A percentile compares a stretch with the other conserved stretches of the same genome.
phyloP scores from a whole-genome alignment of 2,329 filamentous ascomycete species.

The Metarhizium album region DNA sequence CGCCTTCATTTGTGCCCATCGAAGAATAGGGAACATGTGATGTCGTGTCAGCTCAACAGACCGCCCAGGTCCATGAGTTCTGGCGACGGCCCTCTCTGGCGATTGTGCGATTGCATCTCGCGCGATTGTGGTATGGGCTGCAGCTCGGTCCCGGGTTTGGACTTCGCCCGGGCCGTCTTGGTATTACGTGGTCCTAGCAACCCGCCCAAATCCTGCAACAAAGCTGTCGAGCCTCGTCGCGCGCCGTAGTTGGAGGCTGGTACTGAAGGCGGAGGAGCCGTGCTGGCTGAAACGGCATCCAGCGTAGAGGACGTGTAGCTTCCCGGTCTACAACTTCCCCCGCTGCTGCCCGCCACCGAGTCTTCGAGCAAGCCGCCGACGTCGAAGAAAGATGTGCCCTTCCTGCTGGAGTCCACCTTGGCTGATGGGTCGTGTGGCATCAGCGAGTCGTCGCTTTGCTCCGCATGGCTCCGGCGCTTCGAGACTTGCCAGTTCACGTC shows the following conservation, averaged over 20 bases:
- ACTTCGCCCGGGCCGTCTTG: slow-evolving; percentile 19
- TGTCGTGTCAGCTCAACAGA: slow-evolving; percentile 21
- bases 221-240: slow-evolving; percentile 42
- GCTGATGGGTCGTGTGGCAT: slow-evolving; percentile 24
- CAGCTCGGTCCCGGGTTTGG: slow-evolving; percentile 30
- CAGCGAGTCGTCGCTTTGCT: slow-evolving; percentile 36
- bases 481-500: slow-evolving; percentile 40
- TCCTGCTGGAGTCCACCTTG: slow-evolving; percentile 16
- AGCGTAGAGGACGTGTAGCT: slow-evolving; percentile 31
- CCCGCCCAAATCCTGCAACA: slow-evolving; percentile 49
- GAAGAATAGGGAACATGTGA: background rate
- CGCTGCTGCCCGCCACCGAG: slow-evolving; percentile 18
- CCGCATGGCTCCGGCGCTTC: slow-evolving; percentile 24
- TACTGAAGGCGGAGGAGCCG: slow-evolving; percentile 30
- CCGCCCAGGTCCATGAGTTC: slow-evolving; percentile 30
- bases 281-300: slow-evolving; percentile 26
- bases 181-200: slow-evolving; percentile 33
- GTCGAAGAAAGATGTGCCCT: slow-evolving; percentile 69
- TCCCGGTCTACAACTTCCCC: slow-evolving; percentile 25
- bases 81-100: slow-evolving; percentile 20
- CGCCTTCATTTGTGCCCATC: no score
- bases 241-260: slow-evolving; percentile 34
- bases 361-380: slow-evolving; percentile 64
- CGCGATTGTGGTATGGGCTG: slow-evolving; percentile 34
- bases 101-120: slow-evolving; percentile 22